These are phyloP conservation scores for Trifolium fragiferum DNA, from an alignment of 306 rosid species.

Conservation along the genomic window DNA sequence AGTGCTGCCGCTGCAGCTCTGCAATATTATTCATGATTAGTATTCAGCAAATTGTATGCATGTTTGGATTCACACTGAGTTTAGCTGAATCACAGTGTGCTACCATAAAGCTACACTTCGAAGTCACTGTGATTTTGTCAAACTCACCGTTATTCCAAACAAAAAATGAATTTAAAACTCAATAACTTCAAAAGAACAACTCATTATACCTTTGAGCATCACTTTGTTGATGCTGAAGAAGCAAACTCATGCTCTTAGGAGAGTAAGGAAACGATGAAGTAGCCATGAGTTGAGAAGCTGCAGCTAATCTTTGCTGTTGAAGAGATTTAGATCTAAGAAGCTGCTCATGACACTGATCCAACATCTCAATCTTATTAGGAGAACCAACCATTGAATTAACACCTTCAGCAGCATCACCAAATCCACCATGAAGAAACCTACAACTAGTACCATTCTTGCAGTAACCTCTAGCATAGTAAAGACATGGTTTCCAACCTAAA, in stretches of 20 bases:
- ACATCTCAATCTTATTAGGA: conserved; percentile 78
- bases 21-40: conserved; percentile 15
- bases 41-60: not conserved
- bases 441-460: conserved; percentile 90
- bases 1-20: conserved; percentile 83
- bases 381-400: conserved; percentile 66
- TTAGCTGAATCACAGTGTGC: not conserved
- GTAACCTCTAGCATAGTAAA: conserved; percentile 92
- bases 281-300: conserved; percentile 89
- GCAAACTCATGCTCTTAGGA: conserved; percentile 71
- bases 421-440: conserved; percentile 81
- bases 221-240: conserved; percentile 71
- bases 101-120: too few relatives aligned
- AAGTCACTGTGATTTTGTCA: not conserved
- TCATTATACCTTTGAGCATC: conserved; percentile 67
- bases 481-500: conserved; percentile 96
- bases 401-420: conserved; percentile 49
- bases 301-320: conserved; percentile 78
- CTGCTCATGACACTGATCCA: conserved; percentile 85
- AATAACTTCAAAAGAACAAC: not conserved
- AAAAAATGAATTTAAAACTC: too few relatives aligned
- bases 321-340: conserved; percentile 83
- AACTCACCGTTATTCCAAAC: not conserved
- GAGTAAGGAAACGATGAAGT: conserved; percentile 80
- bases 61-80: not conserved